Base-by-base conservation (phyloP, 164 flowering plant genomes). In the Platanus orientalis region DNA sequence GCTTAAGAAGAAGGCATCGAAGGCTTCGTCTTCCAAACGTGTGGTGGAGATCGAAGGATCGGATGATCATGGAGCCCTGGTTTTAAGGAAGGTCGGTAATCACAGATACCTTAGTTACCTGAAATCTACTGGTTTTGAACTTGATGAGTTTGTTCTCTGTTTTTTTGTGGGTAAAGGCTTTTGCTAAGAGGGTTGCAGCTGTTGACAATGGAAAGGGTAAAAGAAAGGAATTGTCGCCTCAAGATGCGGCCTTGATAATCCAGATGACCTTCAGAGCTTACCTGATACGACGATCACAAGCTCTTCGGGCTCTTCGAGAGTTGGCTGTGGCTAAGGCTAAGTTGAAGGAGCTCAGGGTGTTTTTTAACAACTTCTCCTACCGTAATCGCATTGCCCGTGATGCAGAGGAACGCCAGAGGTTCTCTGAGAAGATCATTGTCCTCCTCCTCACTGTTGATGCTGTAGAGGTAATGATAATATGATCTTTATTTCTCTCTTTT, bases 381-480 rank as follows among this genome's bases (percentile, higher is more conserved):
- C 79, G 93, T 21, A 82, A 84, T 2, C 84, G 77, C 24, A 61
- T 90, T 2, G 65, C 80, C 24, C 79, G 69, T 32, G 92, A 91
- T 73, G 78, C 86, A 10, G 98, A 77, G 72, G 97, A 94, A 61
- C 87, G 82, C 19, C 98, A 94, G 70, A 84, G 77, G 81, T 91
- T 94, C 68, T 71, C 90, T 28, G 98, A 94, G 71, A 94, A 64
- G 76, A 83, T 91, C 57, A 91, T 94, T 77, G 96, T 94, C 39
- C 82, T 91, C 26, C 90, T 94, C 19, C 88, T 94, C 62, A 86
- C 96, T 54, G 96, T 91, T 55, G 98, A 94, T 73, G 85, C 85
- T 23, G 87, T 91, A 61, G 96, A 89, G 96, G 98, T 91, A 82
- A 32, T 21, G 27, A 17, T 25, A 24, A 5, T 24, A 2, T 20